phyloP scores from a whole-genome alignment of 306 rosid genomes.

The Prunus campanulata region DNA sequence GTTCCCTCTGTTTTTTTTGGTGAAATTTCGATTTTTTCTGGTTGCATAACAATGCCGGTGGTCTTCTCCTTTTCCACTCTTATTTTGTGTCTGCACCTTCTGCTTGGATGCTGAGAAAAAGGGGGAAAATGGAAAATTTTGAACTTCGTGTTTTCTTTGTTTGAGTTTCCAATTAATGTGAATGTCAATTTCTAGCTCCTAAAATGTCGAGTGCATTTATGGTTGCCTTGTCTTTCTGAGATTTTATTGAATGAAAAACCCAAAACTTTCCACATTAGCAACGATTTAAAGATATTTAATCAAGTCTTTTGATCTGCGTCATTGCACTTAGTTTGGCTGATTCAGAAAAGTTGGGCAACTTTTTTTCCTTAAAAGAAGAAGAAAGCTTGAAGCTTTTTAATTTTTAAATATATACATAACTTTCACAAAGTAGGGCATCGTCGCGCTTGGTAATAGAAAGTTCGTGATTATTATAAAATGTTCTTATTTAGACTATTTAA shows the following conservation, averaged over 20 bases:
- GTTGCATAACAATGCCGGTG: slow-evolving; percentile 14
- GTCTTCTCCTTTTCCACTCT: background rate
- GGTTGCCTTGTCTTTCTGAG: background rate
- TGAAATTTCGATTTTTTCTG: background rate
- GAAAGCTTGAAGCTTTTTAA: background rate
- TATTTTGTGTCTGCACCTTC: background rate
- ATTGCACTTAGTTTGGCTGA: background rate
- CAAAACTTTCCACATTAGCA: background rate
- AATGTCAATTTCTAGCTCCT: background rate
- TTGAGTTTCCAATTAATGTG: background rate
- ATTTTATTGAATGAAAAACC: background rate
- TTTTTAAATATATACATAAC: background rate
- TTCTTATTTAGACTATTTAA: background rate
- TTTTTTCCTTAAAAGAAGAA: background rate
- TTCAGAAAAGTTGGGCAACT: background rate
- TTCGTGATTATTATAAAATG: background rate
- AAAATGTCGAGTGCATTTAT: background rate
- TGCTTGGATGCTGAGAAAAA: slow-evolving; percentile 23
- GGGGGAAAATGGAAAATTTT: background rate
- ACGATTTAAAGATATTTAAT: background rate
- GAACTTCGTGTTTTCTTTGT: background rate
- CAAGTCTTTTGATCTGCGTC: no score
- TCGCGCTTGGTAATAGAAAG: background rate
- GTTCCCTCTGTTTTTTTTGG: background rate
- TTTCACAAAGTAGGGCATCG: background rate